Base-by-base conservation (phyloP, 306 rosid genomes). In the Acacia confusa region DNA sequence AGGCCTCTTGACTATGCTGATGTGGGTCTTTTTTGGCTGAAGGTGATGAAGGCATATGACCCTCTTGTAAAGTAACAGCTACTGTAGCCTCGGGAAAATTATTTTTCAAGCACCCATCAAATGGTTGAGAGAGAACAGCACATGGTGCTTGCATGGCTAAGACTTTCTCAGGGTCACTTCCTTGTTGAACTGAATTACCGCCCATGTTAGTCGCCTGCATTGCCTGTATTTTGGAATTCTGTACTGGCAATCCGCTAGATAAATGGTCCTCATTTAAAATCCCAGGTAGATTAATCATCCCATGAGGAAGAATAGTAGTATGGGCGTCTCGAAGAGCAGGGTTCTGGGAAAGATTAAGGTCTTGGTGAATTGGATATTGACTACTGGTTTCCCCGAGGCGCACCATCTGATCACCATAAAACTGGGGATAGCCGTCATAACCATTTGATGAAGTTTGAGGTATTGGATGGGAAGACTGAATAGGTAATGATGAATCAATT, bases 131-230 rank as follows among this genome's bases (percentile, higher is more conserved):
- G 80, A 84, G 83, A 43, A 41, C 84, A 28, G 64, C 50, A 67
- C 78, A 28, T 55, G 81, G 86, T 25, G 44, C 82, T 36, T 58
- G 86, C 19, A 36, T 57, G 55, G 80, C 74, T 55, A 12, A 13
- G 65, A 74, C 50, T 47, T 47, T 82, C 48, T 72, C 89, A 79
- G 79, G 79, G 78, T 68, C 82, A 82, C 80, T 80, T 60, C 47
- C 85, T 81, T 79, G 85, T 83, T 81, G 87, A 48, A 28, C 61
- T 36, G 86, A 82, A 67, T 78, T 81, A 43, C 85, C 87, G 45
- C 66, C 76, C 60, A 64, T 79, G n/a, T 77, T 79, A 50, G 78
- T 84, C 72, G 78, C 74, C 63, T 73, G 85, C 76, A 67, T 72
- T 79, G 50, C 61, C 71, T 85, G 79, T 36, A 82, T 74, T 83